Evolutionary conservation across 306 rosid species (phyloP), one percentile per base, ranked within the genome.

Genomic region (Urtica urens): DNA sequence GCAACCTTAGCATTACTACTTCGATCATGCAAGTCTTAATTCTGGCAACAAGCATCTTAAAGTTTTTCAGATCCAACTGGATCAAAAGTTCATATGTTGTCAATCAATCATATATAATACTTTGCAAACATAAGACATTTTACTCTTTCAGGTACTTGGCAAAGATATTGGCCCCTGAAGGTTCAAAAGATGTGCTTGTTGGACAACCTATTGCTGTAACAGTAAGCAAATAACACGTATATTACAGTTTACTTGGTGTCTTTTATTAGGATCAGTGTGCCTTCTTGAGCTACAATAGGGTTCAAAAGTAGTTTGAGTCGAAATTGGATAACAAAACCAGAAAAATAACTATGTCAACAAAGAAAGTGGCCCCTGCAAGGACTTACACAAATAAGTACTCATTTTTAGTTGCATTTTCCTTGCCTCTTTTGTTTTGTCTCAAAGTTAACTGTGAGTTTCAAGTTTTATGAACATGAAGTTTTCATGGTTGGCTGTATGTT

Each of bases 121-220:
- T n/a, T n/a, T n/a, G n/a, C n/a, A n/a, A n/a, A n/a, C n/a, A 55
- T 66, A 29, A 23, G 19, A 28, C 10, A 2, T 13, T 53, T 16
- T 8, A 18, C 25, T 37, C 52, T 42, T 54, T 63, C 59, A 90
- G 99, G 75, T 90, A 85, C 79, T 66, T 90, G 70, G 95, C 92
- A 46, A 79, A 77, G 72, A 90, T 84, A 61, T 69, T 90, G 48
- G 85, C 71, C 51, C 78, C 87, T 21, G 95, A 85, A 38, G 99
- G 99, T 52, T 72, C 95, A 39, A 90, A 85, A 68, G 99, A 90
- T 17, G 83, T 90, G 68, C 81, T 78, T 30, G 95, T 90, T 18
- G 99, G 99, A 47, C 83, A 81, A 47, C 82, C 99, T 47, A 90
- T 90, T 74, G 99, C 99, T 51, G 70, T 90, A 68, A 81, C 94